Conservation (phyloP, 352 stramenopile genomes). For the Globisporangium cystogenes region DNA sequence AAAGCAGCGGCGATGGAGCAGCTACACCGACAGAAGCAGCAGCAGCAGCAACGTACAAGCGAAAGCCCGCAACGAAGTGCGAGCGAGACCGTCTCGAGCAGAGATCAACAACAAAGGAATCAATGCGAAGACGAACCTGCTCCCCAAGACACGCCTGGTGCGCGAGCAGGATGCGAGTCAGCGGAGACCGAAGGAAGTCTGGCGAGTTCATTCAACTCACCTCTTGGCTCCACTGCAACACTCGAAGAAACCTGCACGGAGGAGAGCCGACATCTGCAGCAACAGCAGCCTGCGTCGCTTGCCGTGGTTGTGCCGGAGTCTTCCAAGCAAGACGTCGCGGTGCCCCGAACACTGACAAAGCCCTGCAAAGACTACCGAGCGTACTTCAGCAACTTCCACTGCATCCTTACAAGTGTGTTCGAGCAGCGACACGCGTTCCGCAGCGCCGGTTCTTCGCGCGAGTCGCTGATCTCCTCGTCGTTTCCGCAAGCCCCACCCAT, state of each 20-base stretch:
- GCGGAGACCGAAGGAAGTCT: not conserved
- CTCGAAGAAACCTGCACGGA: not conserved
- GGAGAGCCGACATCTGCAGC: not conserved
- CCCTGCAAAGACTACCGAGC: conserved; percentile 44
- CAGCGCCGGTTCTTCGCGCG: not conserved
- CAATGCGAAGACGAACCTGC: not conserved
- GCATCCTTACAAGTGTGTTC: conserved; percentile 67
- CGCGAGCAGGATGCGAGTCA: not conserved
- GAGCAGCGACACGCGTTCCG: conserved; percentile 33
- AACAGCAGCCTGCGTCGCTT: not conserved
- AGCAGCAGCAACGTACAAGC: not conserved
- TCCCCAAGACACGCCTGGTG: not conserved
- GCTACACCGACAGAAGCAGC: conserved; percentile 26
- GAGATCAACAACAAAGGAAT: not conserved
- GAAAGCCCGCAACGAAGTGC: not conserved
- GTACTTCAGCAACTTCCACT: conserved; percentile 71
- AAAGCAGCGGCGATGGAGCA: conserved; percentile 31
- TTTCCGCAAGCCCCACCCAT: conserved; percentile 4
- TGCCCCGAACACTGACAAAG: conserved; percentile 8
- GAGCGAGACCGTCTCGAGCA: not conserved
- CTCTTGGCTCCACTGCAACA: not conserved
- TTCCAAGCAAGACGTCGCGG: not conserved
- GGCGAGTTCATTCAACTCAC: too few species aligned
- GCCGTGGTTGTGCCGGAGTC: not conserved
- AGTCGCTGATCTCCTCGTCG: not conserved